These are phyloP conservation scores for Aspergillus piperis DNA, from an alignment of 2,329 filamentous ascomycete genomes.

Conservation along the genomic window DNA sequence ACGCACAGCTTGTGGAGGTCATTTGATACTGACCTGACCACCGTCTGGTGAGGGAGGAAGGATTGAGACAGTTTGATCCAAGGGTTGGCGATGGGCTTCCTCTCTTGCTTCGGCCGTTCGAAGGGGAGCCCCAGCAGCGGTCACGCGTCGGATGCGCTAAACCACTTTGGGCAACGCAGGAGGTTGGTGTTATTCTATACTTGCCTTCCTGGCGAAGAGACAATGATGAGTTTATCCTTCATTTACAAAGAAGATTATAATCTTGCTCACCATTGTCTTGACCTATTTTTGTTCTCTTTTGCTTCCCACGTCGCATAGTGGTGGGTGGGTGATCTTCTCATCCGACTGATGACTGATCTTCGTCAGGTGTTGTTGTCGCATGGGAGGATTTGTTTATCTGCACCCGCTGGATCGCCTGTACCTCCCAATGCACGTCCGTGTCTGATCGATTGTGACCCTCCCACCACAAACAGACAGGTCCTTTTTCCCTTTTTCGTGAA, in stretches of 20 bases:
- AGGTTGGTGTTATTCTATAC: constrained; percentile 16
- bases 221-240: not conserved
- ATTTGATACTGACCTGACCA: constrained; percentile 28
- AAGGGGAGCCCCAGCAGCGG: constrained; percentile 31
- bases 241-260: not conserved
- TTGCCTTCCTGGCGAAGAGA: not conserved
- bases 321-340: not conserved
- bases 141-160: constrained; percentile 44
- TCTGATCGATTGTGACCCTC: not conserved
- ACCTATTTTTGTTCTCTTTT: too few relatives aligned
- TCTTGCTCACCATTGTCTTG: not conserved
- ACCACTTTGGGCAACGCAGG: constrained; percentile 24
- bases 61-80: constrained; percentile 17
- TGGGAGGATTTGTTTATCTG: constrained; percentile 4
- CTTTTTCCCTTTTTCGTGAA: not conserved
- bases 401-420: not conserved
- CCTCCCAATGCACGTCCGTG: constrained; percentile 1
- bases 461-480: not conserved
- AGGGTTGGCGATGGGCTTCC: constrained; percentile 25
- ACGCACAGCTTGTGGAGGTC: constrained; percentile 22
- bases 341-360: not conserved
- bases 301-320: not conserved
- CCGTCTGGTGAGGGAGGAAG: constrained; percentile 25
- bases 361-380: constrained; percentile 4
- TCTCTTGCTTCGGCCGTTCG: constrained; percentile 26